Base-by-base conservation (phyloP, 1,139 yeast species). In the Nakaseomyces kungkrabaensis region DNA sequence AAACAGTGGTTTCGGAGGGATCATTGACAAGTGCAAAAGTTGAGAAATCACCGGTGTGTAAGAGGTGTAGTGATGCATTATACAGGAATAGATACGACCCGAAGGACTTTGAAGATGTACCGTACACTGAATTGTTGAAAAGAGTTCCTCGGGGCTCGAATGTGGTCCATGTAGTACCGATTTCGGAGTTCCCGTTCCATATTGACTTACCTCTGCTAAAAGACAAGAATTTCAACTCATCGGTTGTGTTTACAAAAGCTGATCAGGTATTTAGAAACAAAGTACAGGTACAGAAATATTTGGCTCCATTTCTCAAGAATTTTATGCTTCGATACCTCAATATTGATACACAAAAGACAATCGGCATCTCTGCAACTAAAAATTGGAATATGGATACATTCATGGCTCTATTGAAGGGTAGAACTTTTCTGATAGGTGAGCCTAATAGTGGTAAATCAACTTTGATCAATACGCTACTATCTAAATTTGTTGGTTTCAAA, bases 361-460 rank as follows among this genome's bases (percentile, higher is more conserved):
- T 74, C 45, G 65, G 76, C 1, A 72, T 74, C 1, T 78, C 85
- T 46, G 78, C 81, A 0, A 63, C 67, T 17, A 69, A 68, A 36
- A 70, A 71, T 37, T 82, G 89, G 90, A 75, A 77, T 45, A 59
- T 77, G 4, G 65, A 68, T 5, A 59, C 62, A 1, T 56, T 77
- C 25, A 60, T 61, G 31, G 50, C 66, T 2, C 56, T 62, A 9
- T 62, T 79, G 42, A 57, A 54, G 27, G 73, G 77, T 0, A 60
- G 68, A 6, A 73, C 80, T 29, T 83, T 79, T 60, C 65, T 88
- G 36, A 70, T 87, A 10, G 96, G 97, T 1, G 75, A 75, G 55
- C 80, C 86, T 8, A 87, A 87, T 60, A 73, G 80, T 13, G 97
- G 97, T 0, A 88, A 88, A 63, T 80, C 94, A 1, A 73, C 84